Conservation (phyloP, 2,329 filamentous ascomycete genomes). For the Fusarium sp. region DNA sequence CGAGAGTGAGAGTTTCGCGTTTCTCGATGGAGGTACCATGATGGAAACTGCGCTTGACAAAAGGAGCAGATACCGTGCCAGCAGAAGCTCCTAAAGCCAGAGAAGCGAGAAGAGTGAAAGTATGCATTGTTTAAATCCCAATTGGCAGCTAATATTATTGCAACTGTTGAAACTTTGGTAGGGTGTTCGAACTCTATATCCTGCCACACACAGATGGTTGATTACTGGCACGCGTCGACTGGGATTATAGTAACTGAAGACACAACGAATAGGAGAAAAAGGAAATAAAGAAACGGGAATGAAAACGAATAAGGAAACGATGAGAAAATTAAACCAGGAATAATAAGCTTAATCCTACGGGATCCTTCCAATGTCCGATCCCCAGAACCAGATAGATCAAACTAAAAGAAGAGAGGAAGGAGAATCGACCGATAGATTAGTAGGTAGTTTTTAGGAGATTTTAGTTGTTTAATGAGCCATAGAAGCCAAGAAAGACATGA, state of each 20-base stretch:
- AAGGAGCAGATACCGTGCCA: conserved; percentile 43
- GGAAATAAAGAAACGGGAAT: not conserved
- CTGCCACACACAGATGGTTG: not conserved
- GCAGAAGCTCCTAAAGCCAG: conserved; percentile 42
- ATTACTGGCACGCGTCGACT: not conserved
- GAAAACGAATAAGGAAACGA: too few relatives aligned
- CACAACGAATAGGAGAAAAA: not conserved
- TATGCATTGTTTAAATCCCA: conserved; percentile 25
- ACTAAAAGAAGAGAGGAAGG: not conserved
- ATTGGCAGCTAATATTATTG: not conserved
- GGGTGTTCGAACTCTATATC: not conserved
- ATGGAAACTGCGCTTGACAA: conserved; percentile 34
- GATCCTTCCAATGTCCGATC: not conserved
- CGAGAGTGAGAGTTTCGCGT: conserved; percentile 51
- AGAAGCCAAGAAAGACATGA: conserved; percentile 4
- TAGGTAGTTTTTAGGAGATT: not conserved
- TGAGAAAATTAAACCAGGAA: not conserved
- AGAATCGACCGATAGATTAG: not conserved
- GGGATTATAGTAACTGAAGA: not conserved
- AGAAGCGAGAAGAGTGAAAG: conserved; percentile 35
- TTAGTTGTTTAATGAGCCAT: not conserved
- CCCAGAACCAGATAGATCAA: not conserved
- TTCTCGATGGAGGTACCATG: conserved; percentile 35
- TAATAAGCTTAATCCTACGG: conserved; percentile 11
- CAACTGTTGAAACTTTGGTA: not conserved